Base-by-base conservation (phyloP, 2,329 filamentous ascomycete species). In the Penicillium brevicompactum region DNA sequence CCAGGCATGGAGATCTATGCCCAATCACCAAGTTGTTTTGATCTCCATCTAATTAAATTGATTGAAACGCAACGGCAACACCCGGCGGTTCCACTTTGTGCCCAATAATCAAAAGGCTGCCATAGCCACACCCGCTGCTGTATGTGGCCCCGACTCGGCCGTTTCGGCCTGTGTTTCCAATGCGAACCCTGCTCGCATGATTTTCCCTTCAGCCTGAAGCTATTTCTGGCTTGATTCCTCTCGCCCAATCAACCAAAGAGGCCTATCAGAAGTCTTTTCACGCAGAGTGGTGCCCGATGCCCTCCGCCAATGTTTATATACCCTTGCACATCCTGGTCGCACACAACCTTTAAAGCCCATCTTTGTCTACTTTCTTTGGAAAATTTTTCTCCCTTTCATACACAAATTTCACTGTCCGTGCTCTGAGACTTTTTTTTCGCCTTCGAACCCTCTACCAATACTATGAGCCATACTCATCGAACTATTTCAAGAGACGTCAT, bases 221-320 rank as follows among this genome's bases (percentile, higher is more conserved):
- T 61, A 64, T 64, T 62, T 41, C 38, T 41, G 46, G 59, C 61
- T 59, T 51, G 55, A 59, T 53, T 21, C 48, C 51, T 54, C 50
- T 59, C 24, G 62, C 62, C 63, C 61, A 62, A 63, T 63, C 54
- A 55, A 43, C 40, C 22, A 49, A 27, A 55, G 53, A 54, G 24
- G 59, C 63, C 62, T 66, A 66, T 66, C 57, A 65, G 54, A 55
- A 49, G 40, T 32, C 45, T 6, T n/a, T 51, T 45, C 37, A 48
- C 48, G 46, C 55, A 51, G 55, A 51, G 52, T 65, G 62, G 46
- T 66, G 63, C 62, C 63, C 63, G 62, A 66, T 56, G 32, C 18
- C 21, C 34, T 65, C 56, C 49, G 55, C 54, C 54, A 51, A 56
- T 50, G 55, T 32, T 61, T 65, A 65, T 62, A 62, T 65, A 59